Evolutionary conservation across 495 filamentous ascomycete species (phyloP).

Genomic region (Letharia lupina): DNA sequence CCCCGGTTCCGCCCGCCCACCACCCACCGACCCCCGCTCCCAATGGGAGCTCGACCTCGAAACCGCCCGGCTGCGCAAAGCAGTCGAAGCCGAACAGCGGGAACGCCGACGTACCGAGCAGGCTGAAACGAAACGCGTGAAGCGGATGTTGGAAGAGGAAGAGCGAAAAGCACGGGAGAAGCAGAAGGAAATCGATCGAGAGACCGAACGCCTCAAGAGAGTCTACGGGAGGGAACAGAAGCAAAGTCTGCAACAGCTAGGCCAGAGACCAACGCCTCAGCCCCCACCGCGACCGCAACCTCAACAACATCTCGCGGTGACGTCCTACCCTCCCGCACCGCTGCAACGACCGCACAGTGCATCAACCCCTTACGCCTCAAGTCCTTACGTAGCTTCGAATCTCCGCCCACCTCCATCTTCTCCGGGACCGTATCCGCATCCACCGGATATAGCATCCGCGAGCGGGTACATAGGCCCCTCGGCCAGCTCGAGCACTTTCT

Average conservation of each 20-base stretch:
- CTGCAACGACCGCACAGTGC: conserved; percentile 25
- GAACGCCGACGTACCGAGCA: conserved; percentile 46
- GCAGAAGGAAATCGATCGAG: conserved; percentile 67
- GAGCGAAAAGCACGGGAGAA: conserved; percentile 55
- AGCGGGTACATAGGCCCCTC: conserved; percentile 24
- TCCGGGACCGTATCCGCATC: conserved; percentile 28
- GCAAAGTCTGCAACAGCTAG: conserved; percentile 30
- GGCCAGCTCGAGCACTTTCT: conserved; percentile 17
- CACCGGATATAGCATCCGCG: conserved; percentile 10
- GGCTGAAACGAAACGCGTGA: conserved; percentile 59
- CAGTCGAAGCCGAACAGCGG: conserved; percentile 46
- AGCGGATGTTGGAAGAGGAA: conserved; percentile 72
- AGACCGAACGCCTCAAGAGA: conserved; percentile 72
- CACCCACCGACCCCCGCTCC: conserved; percentile 42
- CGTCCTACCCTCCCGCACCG: conserved; percentile 19
- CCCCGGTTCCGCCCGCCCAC: conserved; percentile 26
- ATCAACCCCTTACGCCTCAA: not conserved
- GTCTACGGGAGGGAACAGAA: conserved; percentile 56
- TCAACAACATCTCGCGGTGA: conserved; percentile 13
- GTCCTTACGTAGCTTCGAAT: conserved; percentile 20
- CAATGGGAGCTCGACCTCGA: conserved; percentile 56
- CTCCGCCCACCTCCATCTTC: conserved; percentile 9
- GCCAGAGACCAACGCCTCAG: conserved; percentile 27
- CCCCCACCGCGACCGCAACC: conserved; percentile 18
- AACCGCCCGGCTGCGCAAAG: conserved; percentile 50